A percentile compares a stretch with the other conserved stretches of the same genome.
phyloP scores from a whole-genome alignment of 1,284 basidiomycete genomes.

The Neolentinus lepideus region DNA sequence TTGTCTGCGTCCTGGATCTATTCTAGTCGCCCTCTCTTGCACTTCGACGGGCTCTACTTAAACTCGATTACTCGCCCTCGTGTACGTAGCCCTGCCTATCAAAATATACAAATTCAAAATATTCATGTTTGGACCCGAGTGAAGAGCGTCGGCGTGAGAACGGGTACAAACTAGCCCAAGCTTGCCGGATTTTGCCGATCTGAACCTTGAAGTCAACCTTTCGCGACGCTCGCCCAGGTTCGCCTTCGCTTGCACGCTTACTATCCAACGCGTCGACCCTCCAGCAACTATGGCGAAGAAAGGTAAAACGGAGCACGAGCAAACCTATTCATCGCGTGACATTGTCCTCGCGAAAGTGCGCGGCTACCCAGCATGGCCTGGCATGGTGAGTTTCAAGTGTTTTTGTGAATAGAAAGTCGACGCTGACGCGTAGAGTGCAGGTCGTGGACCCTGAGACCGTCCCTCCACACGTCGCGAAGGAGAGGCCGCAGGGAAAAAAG shows the following conservation, averaged over 20 bases:
- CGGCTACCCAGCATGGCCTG: constrained; percentile 92
- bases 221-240: background rate
- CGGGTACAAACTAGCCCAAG: background rate
- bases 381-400: constrained; percentile 45
- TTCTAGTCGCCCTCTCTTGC: background rate
- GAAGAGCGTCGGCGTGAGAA: background rate
- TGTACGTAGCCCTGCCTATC: background rate
- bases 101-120: background rate
- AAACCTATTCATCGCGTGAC: constrained; percentile 58
- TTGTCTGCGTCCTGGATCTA: background rate
- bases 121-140: background rate
- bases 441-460: constrained; percentile 69
- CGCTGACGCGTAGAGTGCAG: constrained; percentile 30
- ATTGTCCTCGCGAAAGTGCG: constrained; percentile 90
- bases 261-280: background rate
- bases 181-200: background rate
- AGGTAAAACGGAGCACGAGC: constrained; percentile 38
- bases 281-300: constrained; percentile 52
- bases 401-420: constrained; percentile 6
- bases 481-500: constrained; percentile 68
- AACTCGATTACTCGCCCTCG: background rate
- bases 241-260: background rate
- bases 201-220: background rate
- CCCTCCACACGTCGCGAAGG: constrained; percentile 51
- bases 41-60: background rate